Base-by-base conservation (phyloP, 2,329 filamentous ascomycete species). In the Aspergillus brasiliensis region DNA sequence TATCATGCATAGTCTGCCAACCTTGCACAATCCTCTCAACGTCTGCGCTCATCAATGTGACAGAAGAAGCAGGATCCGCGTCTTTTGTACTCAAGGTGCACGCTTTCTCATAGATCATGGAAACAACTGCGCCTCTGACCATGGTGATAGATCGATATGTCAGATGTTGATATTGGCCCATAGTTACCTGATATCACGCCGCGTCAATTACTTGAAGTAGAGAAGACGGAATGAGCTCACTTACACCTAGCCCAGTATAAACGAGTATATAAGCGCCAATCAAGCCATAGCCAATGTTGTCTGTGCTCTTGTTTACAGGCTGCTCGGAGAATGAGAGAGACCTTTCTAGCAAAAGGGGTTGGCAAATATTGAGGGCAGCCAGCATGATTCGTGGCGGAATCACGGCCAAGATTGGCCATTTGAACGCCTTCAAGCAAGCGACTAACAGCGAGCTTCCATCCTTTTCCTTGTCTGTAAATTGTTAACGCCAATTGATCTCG, bases 31-130 rank as follows among this genome's bases (percentile, higher is more conserved):
- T 78, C 37, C 78, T 67, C 62, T 81, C 79, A 10, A 81, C 72
- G 63, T 81, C 79, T 1, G 79, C 75, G 55, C 77, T 80, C 78
- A 81, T 81, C 13, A 81, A 62, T 3, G 78, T 81, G 13, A 81
- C 63, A 2, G 79, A 75, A 21, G 74, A 70, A 23, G 72, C 71
- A 1, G 74, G 71, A 34, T 77, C 75, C 10, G 71, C 70, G 56
- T 75, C 72, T 54, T 68, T 71, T 6, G 72, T 62, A 46, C 68
- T 70, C 1, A 77, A 55, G 8, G 69, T 67, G 11, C 67, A 73
- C 7, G 76, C 72, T 59, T 77, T 78, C n/a, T 78, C 76, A 64
- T 82, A 86, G 2, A 87, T 78, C 63, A 85, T 71, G 0, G 81
- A 79, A n/a, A 81, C 71, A 7, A 82, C 65, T 0, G 71, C 75